Conservation (phyloP, 371 early-diverging fungal genomes). For the Apophysomyces variabilis region DNA sequence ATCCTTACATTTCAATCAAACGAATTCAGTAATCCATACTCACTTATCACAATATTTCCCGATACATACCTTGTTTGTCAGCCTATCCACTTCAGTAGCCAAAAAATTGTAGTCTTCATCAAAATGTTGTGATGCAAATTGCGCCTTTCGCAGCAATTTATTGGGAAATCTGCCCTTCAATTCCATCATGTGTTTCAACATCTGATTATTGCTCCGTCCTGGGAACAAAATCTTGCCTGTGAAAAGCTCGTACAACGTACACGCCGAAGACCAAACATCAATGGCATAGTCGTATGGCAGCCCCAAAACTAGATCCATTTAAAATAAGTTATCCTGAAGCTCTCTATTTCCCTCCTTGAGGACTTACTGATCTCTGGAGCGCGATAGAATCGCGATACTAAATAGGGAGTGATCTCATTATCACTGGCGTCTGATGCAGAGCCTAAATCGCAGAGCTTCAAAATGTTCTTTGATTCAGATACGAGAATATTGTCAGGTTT, state of each 20-base stretch:
- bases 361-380: constrained; percentile 97
- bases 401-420: constrained; percentile 92
- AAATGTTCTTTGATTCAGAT: constrained; percentile 73
- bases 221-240: constrained; percentile 95
- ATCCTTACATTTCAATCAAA: constrained; percentile 42
- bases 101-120: constrained; percentile 76
- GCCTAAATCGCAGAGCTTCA: constrained; percentile 95
- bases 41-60: not conserved
- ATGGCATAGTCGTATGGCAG: constrained; percentile 84
- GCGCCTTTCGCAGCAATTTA: constrained; percentile 81
- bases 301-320: constrained; percentile 73
- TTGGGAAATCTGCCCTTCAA: constrained; percentile 87
- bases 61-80: constrained; percentile 64
- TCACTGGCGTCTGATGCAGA: constrained; percentile 87
- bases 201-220: constrained; percentile 94
- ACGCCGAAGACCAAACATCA: constrained; percentile 99
- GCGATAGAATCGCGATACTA: constrained; percentile 98
- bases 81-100: constrained; percentile 69
- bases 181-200: constrained; percentile 94
- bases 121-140: constrained; percentile 84
- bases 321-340: not conserved
- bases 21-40: constrained; percentile 10
- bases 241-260: constrained; percentile 96
- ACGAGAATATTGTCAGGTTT: constrained; percentile 98
- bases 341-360: not conserved